Evolutionary conservation across 306 rosid species (phyloP), one percentile per base, ranked within the genome.

Genomic region (Astragalus glycyphyllos): DNA sequence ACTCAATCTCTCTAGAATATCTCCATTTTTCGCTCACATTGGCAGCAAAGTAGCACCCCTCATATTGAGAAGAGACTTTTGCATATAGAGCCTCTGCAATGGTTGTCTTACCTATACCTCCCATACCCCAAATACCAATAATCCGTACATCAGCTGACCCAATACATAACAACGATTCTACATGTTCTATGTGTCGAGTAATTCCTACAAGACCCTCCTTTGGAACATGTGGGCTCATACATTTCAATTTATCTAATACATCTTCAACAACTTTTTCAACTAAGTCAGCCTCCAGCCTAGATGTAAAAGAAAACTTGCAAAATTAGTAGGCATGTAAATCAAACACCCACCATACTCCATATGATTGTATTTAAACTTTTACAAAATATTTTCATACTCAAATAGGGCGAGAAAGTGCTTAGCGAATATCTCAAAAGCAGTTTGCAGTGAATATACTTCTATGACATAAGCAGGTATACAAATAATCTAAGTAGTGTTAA

Each of bases 201-300:
- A 58, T 32, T 31, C 64, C 64, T 6, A 58, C 42, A 58, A 58
- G 64, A 23, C 64, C 64, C 44, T 58, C 29, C 41, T 56, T 32
- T 58, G 16, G 44, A 58, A 58, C 12, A 3, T 13, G 20, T 58
- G 44, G 64, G 44, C 44, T 13, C 44, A 32, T 32, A 32, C 44
- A 0, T 1, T n/a, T 58, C 64, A 58, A 34, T 2, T 58, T 58
- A 3, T 58, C 11, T 32, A 58, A n/a, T 32, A 58, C 32, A 58
- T 32, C 64, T 58, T 58, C 23, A 58, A 58, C 64, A 58, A 58
- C n/a, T 58, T 32, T 14, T 32, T 58, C 17, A 32, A 32, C 44
- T 32, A 58, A 12, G 4, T 12, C 64, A 7, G 64, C 42, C 64
- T 58, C 64, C 8, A 14, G 0, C 42, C 63, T 57, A 32, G 11